Evolutionary conservation across 2,329 filamentous ascomycete species (phyloP).

Genomic region (Calonectria pteridis): DNA sequence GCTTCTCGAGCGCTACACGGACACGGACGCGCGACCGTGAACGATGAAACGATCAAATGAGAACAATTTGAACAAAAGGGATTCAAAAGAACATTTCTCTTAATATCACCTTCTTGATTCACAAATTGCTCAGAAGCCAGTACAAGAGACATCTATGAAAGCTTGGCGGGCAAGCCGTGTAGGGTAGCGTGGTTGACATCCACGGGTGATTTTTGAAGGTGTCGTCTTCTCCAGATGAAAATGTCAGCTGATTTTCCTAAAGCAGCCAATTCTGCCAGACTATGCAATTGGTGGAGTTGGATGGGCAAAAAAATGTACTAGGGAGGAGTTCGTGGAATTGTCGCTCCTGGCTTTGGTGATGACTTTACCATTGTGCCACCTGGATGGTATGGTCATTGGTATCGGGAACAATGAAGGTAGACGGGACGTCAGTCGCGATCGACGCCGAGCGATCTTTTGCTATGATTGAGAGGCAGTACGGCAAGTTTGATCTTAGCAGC

Average conservation of each 20-base stretch:
- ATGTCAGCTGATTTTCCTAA: no score
- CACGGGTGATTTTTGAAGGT: no score
- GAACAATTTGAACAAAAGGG: no score
- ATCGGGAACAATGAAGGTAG: not conserved
- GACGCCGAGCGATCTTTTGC: not conserved
- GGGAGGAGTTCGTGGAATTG: not conserved
- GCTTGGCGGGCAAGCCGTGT: no score
- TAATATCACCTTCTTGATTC: no score
- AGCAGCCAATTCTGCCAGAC: no score
- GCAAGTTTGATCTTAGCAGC: not conserved
- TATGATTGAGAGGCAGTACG: not conserved
- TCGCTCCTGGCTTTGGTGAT: not conserved
- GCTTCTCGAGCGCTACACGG: not conserved
- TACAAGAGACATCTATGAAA: no score
- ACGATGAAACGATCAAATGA: not conserved
- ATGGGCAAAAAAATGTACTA: not conserved
- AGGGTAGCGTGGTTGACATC: no score
- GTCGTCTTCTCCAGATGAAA: no score
- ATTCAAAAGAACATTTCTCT: no score
- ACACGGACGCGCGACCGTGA: not conserved
- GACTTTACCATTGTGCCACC: not conserved
- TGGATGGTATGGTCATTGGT: not conserved
- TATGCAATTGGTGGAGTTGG: no score
- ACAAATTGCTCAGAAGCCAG: no score
- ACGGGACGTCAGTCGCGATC: not conserved